Base-by-base conservation (phyloP, 768 basidiomycete species). In the Russula lepida region DNA sequence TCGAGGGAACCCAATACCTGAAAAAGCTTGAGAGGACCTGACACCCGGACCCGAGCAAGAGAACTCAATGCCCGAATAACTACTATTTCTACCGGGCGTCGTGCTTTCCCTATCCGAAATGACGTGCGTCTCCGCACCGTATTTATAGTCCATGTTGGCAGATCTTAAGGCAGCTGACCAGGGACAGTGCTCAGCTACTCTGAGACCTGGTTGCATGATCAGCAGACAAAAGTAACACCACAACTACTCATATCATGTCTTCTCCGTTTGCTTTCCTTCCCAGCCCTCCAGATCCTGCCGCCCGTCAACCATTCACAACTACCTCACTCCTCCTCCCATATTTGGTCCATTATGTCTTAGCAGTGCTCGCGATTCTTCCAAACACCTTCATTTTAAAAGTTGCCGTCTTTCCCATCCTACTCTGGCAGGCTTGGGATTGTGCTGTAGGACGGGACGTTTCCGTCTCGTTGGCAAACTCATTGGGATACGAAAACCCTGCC, bases 361-460 rank as follows among this genome's bases (percentile, higher is more conserved):
- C 60, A 4, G 50, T 64, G 25, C 60, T 64, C 37, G 64, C 41
- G 12, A 30, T 64, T n/a, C 56, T 64, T 27, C 56, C 48, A 30
- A 17, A 58, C 25, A 64, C 64, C 1, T 44, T 25, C 37, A 17
- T 54, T 11, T 17, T 64, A 4, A 35, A 23, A 15, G 19, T 58
- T 8, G 55, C 56, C 19, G 37, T 64, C 2, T 21, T 62, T 2
- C 64, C 60, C 17, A 4, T 62, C 21, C 25, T 54, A 5, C n/a
- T 54, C 3, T 61, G 53, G 51, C 51, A 55, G 28, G 56, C 56
- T 17, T 64, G 52, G 50, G n/a, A 23, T 9, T 54, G 52, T 15
- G 56, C 41, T 1, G 52, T 58, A 19, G 51, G 41, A 4, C 39
- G 50, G 4, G 56, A 64, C 30, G 46, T 54, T 11, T 50, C 60